Base-by-base conservation (phyloP, 805 yeast species). In the Saturnispora silvae region DNA sequence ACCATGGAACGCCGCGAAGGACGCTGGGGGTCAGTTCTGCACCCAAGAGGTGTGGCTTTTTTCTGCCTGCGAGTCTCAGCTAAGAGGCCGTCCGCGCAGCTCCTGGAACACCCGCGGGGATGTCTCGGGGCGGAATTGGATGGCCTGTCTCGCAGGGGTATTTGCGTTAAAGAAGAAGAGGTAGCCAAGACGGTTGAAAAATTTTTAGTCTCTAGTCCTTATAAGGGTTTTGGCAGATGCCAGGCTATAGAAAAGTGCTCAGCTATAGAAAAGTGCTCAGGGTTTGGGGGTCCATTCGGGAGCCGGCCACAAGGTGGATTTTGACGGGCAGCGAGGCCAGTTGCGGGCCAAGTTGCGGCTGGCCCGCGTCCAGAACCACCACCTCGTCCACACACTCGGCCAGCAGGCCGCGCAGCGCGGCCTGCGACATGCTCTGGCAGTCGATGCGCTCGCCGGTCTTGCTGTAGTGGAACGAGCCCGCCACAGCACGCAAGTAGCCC, bases 401-500 rank as follows among this genome's bases (percentile, higher is more conserved):
- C 14, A 28, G n/a, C 10, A 16, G 20, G 5, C 9, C 11, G 11
- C 16, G 13, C n/a, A 34, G 17, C 11, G 27, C 31, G 3, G 14
- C 22, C 10, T 15, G 19, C n/a, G 19, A 13, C 15, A 34, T 34
- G 3, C 22, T 17, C 18, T 20, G 18, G 3, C 25, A 29, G 23
- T 34, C 22, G 7, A 15, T 18, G 7, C 39, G 15, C 10, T 19
- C 14, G 17, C 31, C 39, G 3, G 39, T 30, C 11, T 17, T 26
- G 11, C 34, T 30, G 20, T 36, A 36, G 16, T 28, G 17, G n/a
- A 36, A 25, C 15, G 26, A 30, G 15, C 27, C 28, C 4, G 26
- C 29, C 13, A 36, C 25, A 16, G 26, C 39, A 11, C 33, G 15
- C n/a, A 83, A 60, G 50, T 75, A 81, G 27, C 72, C 81, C 3